phyloP scores from a whole-genome alignment of 225 moss, liverwort and hornwort species.

The Climacium dendroides region DNA sequence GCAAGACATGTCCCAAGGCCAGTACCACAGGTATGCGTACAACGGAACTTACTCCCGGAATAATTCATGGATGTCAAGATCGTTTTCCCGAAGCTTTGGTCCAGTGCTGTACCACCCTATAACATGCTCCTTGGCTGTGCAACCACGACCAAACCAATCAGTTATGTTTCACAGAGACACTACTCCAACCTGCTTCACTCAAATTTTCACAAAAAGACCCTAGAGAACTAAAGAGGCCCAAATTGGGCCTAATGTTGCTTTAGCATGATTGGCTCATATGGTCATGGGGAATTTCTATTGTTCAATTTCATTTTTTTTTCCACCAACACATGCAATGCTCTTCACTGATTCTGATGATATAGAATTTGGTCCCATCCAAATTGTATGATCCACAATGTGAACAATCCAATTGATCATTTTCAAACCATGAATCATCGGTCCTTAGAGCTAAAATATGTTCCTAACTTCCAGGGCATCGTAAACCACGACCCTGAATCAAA shows the following conservation, averaged over 20 bases:
- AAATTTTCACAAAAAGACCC: not conserved
- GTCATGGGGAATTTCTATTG: not conserved
- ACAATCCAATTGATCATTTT: not conserved
- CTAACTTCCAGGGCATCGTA: not conserved
- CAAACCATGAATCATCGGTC: not conserved
- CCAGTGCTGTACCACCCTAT: conserved; percentile 90
- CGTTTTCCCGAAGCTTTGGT: conserved; percentile 91
- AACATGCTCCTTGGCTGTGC: conserved; percentile 23
- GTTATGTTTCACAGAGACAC: not conserved
- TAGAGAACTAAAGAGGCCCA: not conserved
- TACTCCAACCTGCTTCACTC: not conserved
- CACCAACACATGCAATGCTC: not conserved
- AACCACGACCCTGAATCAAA: not conserved
- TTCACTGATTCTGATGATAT: not conserved
- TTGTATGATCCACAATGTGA: not conserved
- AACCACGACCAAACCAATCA: not conserved
- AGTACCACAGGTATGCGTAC: not conserved
- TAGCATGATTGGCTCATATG: not conserved
- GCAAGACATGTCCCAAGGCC: not conserved
- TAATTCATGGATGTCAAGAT: conserved; percentile 62
- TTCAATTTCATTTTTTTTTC: not conserved
- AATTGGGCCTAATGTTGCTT: not conserved
- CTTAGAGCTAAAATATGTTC: not conserved
- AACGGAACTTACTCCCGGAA: conserved; percentile 21
- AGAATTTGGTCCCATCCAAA: not conserved